Conservation (phyloP, 192 early-diverging fungal species). For the Backusella westeae region DNA sequence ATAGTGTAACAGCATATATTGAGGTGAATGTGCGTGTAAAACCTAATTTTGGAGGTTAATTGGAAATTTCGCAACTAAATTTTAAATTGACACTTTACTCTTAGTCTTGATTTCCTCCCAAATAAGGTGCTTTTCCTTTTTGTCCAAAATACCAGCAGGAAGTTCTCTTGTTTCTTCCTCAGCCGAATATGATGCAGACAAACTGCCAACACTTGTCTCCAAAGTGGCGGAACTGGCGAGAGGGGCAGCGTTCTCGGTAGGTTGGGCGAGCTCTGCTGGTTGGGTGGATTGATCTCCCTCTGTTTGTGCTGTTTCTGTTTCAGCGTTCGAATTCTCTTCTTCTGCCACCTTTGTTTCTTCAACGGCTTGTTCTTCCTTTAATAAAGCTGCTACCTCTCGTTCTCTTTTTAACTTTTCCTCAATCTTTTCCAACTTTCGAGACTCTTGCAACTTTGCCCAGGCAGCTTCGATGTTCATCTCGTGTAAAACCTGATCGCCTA, state of each 20-base stretch:
- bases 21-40: conserved; percentile 86
- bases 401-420: conserved; percentile 21
- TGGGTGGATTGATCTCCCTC: not conserved
- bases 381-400: not conserved
- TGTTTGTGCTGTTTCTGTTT: not conserved
- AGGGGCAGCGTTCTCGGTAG: not conserved
- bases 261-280: not conserved
- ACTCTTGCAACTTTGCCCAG: conserved; percentile 63
- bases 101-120: conserved; percentile 91
- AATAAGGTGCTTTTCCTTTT: conserved; percentile 64
- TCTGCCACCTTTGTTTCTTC: not conserved
- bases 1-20: conserved; percentile 82
- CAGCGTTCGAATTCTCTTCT: not conserved
- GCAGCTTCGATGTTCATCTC: conserved; percentile 79
- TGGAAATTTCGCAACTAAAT: not conserved
- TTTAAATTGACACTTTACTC: conserved; percentile 45
- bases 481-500: conserved; percentile 75
- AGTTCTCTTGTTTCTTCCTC: not conserved
- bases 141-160: conserved; percentile 28
- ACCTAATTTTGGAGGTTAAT: conserved; percentile 34
- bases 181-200: conserved; percentile 1
- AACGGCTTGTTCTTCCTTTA: not conserved
- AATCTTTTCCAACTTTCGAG: conserved; percentile 31
- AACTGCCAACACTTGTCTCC: conserved; percentile 3
- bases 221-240: not conserved